Base-by-base conservation (phyloP, 2,329 filamentous ascomycete species). In the Talaromyces piceae region DNA sequence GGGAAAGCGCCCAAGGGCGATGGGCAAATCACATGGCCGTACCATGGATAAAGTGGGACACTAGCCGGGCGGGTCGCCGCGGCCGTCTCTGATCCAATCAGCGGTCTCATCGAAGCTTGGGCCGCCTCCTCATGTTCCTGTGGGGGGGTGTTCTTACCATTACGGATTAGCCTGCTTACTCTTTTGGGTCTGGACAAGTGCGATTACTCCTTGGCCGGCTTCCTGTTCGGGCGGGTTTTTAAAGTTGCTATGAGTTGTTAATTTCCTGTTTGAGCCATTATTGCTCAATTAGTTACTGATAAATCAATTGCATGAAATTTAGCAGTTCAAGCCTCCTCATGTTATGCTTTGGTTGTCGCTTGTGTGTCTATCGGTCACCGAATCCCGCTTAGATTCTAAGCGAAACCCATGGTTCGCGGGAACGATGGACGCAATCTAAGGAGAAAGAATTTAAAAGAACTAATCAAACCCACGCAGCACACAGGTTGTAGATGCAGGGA, bases 71-170 rank as follows among this genome's bases (percentile, higher is more conserved):
- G 39, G 39, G 22, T 12, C 39, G 1, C 12, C 0, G 7, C 20
- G 33, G 33, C 33, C 20, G 16, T 18, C 16, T 37, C n/a, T 3
- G 3, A 22, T 6, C 39, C 39, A 43, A 43, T 43, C 20, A 43
- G 22, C 39, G 8, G 22, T 6, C 6, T 12, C 3, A 3, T n/a
- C 7, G 5, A 25, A 43, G 39, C 39, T 43, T 43, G 39, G 39
- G 39, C 39, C 39, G 39, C 39, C 39, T 43, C 39, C 39, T 43
- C 39, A 22, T 43, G 39, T 25, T 43, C 39, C 39, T 43, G 39
- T 43, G 39, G 39, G 39, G 39, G n/a, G 16, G 11, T 12, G 11
- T 13, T 20, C n/a, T 37, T 37, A 6, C 33, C 5, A 9, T 37
- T 37, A 16, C 5, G 33, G 33, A 2, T 9, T 37, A 37, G 33